Percentiles rank a stretch among this genome's conserved stretches.
Conservation (phyloP, 2,329 filamentous ascomycete species). For the Penicillium capsulatum region DNA sequence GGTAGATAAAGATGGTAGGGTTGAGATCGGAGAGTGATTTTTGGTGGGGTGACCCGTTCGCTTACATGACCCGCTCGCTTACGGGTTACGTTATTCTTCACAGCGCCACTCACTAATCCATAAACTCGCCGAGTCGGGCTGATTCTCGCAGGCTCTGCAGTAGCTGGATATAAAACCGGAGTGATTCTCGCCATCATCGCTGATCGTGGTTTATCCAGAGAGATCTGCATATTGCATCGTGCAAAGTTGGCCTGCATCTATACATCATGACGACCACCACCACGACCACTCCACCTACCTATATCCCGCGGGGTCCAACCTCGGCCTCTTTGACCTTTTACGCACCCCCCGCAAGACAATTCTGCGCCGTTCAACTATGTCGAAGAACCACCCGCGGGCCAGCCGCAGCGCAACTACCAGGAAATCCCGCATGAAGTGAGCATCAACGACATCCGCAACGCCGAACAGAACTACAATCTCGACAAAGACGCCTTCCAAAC, state of each 20-base stretch:
- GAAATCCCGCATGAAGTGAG: slow-evolving; percentile 49
- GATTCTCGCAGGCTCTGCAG: too few species aligned
- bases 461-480: slow-evolving; percentile 62
- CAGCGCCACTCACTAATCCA: too few species aligned
- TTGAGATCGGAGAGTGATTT: too few species aligned
- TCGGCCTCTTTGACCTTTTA: slow-evolving; percentile 64
- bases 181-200: too few species aligned
- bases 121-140: too few species aligned
- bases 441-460: slow-evolving; percentile 70
- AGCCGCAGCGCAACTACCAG: slow-evolving; percentile 63
- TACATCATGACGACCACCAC: slow-evolving; percentile 22
- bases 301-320: slow-evolving; percentile 58
- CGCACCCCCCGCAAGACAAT: slow-evolving; percentile 56
- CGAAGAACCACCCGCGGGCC: slow-evolving; percentile 57
- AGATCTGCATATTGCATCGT: too few species aligned
- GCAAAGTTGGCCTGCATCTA: background rate
- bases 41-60: too few species aligned
- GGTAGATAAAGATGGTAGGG: too few species aligned
- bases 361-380: slow-evolving; percentile 63
- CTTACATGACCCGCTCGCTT: too few species aligned
- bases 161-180: too few species aligned
- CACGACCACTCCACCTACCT: slow-evolving; percentile 26
- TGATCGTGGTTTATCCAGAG: too few species aligned
- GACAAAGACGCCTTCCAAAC: slow-evolving; percentile 73
- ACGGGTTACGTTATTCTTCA: too few species aligned